A percentile compares a stretch with the other conserved stretches of the same genome.
These are phyloP conservation scores for Stephania japonica DNA, from an alignment of 164 flowering plant species.

Conservation along the genomic window DNA sequence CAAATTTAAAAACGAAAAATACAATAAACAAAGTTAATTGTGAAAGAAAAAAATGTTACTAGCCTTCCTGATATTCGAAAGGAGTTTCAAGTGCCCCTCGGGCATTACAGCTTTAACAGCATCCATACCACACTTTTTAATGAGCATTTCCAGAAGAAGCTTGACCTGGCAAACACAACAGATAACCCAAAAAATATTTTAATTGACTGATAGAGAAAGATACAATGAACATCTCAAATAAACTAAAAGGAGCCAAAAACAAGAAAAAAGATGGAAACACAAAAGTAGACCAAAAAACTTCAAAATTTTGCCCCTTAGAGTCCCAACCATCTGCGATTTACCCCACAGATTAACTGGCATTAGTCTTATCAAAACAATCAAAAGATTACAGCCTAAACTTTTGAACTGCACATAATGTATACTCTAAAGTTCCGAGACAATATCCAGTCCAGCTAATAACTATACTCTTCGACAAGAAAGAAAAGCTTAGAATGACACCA, in stretches of 20 bases:
- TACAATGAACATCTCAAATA: too few species aligned
- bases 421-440: too few species aligned
- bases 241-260: too few species aligned
- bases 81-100: constrained; percentile 93
- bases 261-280: not conserved
- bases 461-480: too few species aligned
- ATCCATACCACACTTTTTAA: constrained; percentile 86
- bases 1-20: not conserved
- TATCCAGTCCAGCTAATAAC: too few species aligned
- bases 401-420: too few species aligned
- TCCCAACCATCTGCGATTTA: not conserved
- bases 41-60: constrained; percentile 9
- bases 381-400: too few species aligned
- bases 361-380: too few species aligned
- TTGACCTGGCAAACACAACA: constrained; percentile 48
- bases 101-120: constrained; percentile 98
- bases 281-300: not conserved
- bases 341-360: too few species aligned
- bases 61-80: constrained; percentile 90
- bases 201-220: too few species aligned
- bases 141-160: constrained; percentile 84
- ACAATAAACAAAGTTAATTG: not conserved
- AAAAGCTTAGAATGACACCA: too few species aligned
- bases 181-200: not conserved
- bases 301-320: not conserved